Percentiles rank a stretch among this genome's conserved stretches.
Conservation (phyloP, 2,329 filamentous ascomycete genomes). For the Pseudofabraea citricarpa region DNA sequence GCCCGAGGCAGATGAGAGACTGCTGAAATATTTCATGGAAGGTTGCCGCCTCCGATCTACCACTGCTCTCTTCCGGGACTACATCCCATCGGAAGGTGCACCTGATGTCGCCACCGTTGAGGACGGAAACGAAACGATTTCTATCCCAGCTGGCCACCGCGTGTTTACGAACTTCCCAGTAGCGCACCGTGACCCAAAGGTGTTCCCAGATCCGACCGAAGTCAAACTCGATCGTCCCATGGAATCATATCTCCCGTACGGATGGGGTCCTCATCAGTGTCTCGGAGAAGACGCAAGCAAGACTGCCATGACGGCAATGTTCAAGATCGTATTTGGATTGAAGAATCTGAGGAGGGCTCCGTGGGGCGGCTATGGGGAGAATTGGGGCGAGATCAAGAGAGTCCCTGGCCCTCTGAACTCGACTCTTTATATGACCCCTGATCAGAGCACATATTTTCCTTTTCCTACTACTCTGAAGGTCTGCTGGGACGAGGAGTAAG, state of each 20-base stretch:
- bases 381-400: constrained; percentile 30
- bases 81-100: constrained; percentile 24
- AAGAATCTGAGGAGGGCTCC: constrained; percentile 15
- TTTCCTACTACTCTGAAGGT: constrained; percentile 36
- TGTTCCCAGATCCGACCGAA: constrained; percentile 56
- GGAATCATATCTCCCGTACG: constrained; percentile 60
- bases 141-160: constrained; percentile 51
- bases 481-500: constrained; percentile 21
- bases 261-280: constrained; percentile 56
- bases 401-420: constrained; percentile 8
- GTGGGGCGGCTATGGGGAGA: constrained; percentile 16
- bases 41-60: constrained; percentile 63
- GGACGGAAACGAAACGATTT: constrained; percentile 42
- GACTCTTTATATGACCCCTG: constrained; percentile 58
- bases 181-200: constrained; percentile 48
- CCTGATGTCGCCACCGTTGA: constrained; percentile 38
- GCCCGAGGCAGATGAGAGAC: constrained; percentile 53
- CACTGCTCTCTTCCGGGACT: constrained; percentile 51
- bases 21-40: constrained; percentile 66
- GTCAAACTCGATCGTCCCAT: constrained; percentile 61
- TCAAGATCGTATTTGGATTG: constrained; percentile 20
- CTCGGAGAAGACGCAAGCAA: constrained; percentile 57
- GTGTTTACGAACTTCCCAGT: constrained; percentile 59
- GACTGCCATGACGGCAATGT: constrained; percentile 50
- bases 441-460: constrained; percentile 53